Evolutionary conservation across 83 land plant species (phyloP).

Genomic region (Thuja plicata): DNA sequence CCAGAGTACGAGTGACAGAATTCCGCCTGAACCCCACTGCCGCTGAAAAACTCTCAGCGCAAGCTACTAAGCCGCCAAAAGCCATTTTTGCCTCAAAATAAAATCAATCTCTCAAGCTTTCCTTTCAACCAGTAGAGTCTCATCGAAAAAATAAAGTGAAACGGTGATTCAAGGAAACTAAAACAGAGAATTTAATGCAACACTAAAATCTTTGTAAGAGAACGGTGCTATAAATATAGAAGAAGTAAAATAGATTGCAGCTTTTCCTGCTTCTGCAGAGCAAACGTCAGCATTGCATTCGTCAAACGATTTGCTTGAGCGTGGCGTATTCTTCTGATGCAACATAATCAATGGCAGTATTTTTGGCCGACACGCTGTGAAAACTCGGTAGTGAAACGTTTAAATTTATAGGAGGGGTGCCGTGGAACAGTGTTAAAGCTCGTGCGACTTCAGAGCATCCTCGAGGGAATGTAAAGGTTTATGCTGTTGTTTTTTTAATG

Average conservation of each 20-base stretch:
- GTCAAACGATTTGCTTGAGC: neutral
- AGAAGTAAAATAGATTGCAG: neutral
- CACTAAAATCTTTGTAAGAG: too few relatives aligned
- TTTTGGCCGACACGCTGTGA: neutral
- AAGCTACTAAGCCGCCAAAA: neutral
- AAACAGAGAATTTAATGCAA: neutral
- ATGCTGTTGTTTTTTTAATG: neutral
- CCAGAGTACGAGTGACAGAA: neutral
- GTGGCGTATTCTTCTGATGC: neutral
- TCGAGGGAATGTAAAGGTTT: neutral
- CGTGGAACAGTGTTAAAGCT: neutral
- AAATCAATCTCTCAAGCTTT: neutral
- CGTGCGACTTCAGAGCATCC: neutral
- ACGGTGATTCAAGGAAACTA: neutral
- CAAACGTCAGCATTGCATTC: neutral
- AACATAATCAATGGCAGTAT: neutral
- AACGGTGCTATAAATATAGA: neutral
- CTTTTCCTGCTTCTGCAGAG: neutral
- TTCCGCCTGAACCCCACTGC: neutral
- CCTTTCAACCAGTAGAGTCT: neutral
- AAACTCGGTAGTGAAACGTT: neutral
- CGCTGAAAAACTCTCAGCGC: neutral
- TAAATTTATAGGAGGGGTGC: neutral
- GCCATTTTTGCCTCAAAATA: neutral
- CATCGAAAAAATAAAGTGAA: neutral